Conservation (phyloP, 2,329 filamentous ascomycete genomes). For the Arthroderma sp. region DNA sequence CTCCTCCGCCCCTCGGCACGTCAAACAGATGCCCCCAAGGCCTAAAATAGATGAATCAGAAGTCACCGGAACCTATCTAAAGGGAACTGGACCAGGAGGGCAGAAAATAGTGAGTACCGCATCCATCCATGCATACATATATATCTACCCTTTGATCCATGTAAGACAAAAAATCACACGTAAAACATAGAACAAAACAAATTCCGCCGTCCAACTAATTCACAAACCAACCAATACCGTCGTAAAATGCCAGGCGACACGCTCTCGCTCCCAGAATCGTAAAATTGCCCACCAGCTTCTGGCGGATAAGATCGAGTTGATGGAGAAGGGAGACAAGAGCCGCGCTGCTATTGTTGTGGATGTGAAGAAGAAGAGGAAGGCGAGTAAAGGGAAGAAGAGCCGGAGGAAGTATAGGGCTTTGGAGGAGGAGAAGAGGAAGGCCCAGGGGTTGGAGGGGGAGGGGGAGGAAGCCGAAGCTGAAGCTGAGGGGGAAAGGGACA, state of each 20-base stretch:
- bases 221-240: constrained; percentile 85
- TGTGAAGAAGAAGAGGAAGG: constrained; percentile 54
- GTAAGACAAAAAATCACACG: constrained; percentile 3
- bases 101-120: constrained; percentile 66
- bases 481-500: constrained; percentile 1
- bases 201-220: constrained; percentile 82
- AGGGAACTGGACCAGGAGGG: constrained; percentile 81
- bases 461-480: constrained; percentile 9
- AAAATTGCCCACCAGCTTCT: constrained; percentile 69
- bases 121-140: background rate
- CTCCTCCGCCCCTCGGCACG: constrained; percentile 12
- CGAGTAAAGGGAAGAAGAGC: constrained; percentile 31
- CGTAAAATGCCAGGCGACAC: constrained; percentile 84
- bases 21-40: constrained; percentile 60
- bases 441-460: constrained; percentile 9
- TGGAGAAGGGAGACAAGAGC: constrained; percentile 59
- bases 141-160: background rate
- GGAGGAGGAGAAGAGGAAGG: constrained; percentile 16
- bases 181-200: constrained; percentile 68
- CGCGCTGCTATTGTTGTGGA: constrained; percentile 70
- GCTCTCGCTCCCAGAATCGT: constrained; percentile 74
- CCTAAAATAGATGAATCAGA: constrained; percentile 64
- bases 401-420: constrained; percentile 31
- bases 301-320: constrained; percentile 61
- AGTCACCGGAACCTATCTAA: constrained; percentile 73